Conservation (phyloP, 2,329 filamentous ascomycete species). For the Colletotrichum sublineola region DNA sequence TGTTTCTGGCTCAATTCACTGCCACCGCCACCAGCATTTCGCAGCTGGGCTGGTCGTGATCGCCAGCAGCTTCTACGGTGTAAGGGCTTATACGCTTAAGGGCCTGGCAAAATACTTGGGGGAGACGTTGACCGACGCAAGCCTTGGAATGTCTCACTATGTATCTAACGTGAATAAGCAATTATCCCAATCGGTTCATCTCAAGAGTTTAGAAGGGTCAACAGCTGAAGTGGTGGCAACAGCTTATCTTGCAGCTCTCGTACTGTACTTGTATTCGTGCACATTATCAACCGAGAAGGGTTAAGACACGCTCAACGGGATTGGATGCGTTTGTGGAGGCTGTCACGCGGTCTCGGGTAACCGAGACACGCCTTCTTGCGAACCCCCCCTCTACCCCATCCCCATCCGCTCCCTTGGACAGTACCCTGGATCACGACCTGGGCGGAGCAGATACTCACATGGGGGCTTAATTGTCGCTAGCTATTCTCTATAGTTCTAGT, state of each 20-base stretch:
- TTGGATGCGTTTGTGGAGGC: constrained; percentile 22
- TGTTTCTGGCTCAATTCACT: constrained; percentile 5
- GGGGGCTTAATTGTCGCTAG: not conserved
- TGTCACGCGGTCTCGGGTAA: constrained; percentile 21
- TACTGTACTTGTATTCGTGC: not conserved
- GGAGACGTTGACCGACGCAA: too few relatives aligned
- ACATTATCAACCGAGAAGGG: not conserved
- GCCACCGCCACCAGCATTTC: constrained; percentile 38
- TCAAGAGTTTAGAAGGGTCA: not conserved
- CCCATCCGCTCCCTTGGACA: not conserved
- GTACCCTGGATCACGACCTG: constrained; percentile 12
- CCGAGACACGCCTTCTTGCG: constrained; percentile 31
- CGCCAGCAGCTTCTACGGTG: not conserved
- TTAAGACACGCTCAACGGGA: constrained; percentile 5
- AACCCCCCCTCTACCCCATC: not conserved
- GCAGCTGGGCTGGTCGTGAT: constrained; percentile 9
- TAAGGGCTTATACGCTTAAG: not conserved
- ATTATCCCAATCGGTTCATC: constrained; percentile 8
- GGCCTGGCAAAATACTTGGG: too few relatives aligned
- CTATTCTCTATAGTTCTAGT: not conserved
- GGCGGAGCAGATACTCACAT: not conserved
- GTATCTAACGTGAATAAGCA: not conserved
- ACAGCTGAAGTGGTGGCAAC: not conserved
- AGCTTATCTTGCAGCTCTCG: constrained; percentile 31
- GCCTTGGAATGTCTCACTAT: not conserved